Base-by-base conservation (phyloP, 2,329 filamentous ascomycete genomes). In the Xylariaceae sp. region DNA sequence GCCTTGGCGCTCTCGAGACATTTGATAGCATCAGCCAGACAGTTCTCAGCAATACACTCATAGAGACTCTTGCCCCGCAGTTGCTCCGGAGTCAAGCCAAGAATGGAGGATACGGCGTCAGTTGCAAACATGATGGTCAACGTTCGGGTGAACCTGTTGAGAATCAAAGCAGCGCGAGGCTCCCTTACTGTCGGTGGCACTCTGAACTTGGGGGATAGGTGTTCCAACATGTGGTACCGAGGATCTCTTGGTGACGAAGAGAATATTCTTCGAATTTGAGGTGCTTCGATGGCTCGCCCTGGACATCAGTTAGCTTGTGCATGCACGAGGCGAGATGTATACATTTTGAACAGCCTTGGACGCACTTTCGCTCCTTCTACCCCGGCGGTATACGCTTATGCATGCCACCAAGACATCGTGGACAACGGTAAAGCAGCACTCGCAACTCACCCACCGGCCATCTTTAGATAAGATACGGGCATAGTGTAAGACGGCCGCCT, bases 381-480 rank as follows among this genome's bases (percentile, higher is more conserved):
- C 80, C 38, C 72, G 69, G 36, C 73, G 71, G 59, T 92, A 94
- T 47, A 92, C 75, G 55, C 83, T 88, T 9, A 82, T 90, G 56
- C 85, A 88, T 28, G 85, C 86, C 34, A 94, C 85, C 62, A 94
- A 70, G 15, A 92, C 85, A 71, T 94, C 83, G 60, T 94, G 85
- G 30, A 94, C 88, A 29, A 94, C 73, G 4, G 87, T 92, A 59
- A 94, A 94, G 61, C 87, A 88, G 62, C 86, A 92, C 64, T 94
- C 88, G 63, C 86, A 92, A 46, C 77, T 79, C 27, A 90, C 68
- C 80, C 83, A 94, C 38, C 73, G 68, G 12, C 83, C 85, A 53
- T 82, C 68, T 31, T 73, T 78, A 40, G 83, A 77, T 52, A 71
- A 74, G 46, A 94, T 76, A 24, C 78, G 76, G 45, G 81, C 85